A percentile compares a stretch with the other conserved stretches of the same genome.
Evolutionary conservation across 106 monocot genomes (phyloP).

Genomic region (Chionographis japonica): DNA sequence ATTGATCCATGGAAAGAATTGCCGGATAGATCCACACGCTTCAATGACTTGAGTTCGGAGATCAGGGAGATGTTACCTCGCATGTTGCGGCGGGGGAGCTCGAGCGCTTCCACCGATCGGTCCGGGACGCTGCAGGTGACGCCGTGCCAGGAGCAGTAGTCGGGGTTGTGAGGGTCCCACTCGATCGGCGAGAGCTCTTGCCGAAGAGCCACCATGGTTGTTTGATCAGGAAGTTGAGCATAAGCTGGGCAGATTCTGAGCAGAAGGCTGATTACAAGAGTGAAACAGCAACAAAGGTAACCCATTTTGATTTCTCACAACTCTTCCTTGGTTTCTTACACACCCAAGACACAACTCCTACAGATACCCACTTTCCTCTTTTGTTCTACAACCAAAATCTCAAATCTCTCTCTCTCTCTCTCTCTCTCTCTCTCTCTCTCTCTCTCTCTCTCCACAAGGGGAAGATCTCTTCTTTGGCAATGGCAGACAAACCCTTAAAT

Average conservation of each 20-base stretch:
- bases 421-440: too few species aligned
- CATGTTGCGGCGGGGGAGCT: constrained; percentile 43
- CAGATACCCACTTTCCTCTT: too few species aligned
- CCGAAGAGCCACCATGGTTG: constrained; percentile 31
- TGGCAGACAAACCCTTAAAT: too few species aligned
- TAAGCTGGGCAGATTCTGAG: not conserved
- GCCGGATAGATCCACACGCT: constrained; percentile 51
- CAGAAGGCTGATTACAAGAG: not conserved
- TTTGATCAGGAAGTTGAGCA: constrained; percentile 25
- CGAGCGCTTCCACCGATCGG: constrained; percentile 28
- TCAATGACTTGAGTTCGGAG: constrained; percentile 37
- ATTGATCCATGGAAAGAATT: constrained; percentile 54
- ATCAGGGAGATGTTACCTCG: constrained; percentile 62
- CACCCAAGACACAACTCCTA: too few species aligned
- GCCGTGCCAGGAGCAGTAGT: constrained; percentile 70
- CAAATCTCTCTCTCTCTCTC: too few species aligned
- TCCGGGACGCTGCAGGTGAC: constrained; percentile 35
- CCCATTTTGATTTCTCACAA: too few species aligned
- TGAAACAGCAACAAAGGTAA: too few species aligned
- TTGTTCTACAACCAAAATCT: too few species aligned
- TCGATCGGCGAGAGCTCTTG: constrained; percentile 23
- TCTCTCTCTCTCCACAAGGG: too few species aligned
- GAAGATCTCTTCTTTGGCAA: too few species aligned
- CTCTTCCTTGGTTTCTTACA: too few species aligned
- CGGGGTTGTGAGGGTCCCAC: constrained; percentile 17